A percentile compares a stretch with the other conserved stretches of the same genome.
Conservation (phyloP, 257 asterid genomes). For the Nicotiana paniculata region DNA sequence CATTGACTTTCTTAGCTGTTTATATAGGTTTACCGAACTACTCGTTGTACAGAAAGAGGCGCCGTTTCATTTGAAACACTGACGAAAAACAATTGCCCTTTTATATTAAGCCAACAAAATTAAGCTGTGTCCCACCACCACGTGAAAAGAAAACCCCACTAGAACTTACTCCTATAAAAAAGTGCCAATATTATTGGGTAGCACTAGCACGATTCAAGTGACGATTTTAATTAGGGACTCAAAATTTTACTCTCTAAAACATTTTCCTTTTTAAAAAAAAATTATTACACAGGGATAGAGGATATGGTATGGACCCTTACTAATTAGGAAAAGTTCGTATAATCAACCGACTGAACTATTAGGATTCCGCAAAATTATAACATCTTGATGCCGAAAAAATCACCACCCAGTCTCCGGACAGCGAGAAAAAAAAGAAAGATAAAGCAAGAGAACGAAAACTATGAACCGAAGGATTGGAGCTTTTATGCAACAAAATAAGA, state of each 20-base stretch:
- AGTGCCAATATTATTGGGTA: background rate
- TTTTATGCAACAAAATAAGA: background rate
- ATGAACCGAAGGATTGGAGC: background rate
- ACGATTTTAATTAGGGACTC: background rate
- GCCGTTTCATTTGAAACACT: background rate
- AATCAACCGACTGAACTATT: too few relatives aligned
- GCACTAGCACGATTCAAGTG: background rate
- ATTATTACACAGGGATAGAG: too few relatives aligned
- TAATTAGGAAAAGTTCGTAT: too few relatives aligned
- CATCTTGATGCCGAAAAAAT: background rate
- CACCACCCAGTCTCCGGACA: background rate
- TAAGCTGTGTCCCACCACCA: slow-evolving; percentile 5
- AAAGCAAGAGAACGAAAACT: background rate
- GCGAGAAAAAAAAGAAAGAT: too few relatives aligned
- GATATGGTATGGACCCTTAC: too few relatives aligned
- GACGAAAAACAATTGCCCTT: background rate
- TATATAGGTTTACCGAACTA: background rate
- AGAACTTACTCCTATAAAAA: background rate
- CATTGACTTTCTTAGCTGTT: background rate
- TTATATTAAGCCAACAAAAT: background rate
- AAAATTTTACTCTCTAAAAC: background rate
- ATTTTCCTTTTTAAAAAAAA: background rate
- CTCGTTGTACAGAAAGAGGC: background rate
- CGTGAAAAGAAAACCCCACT: slow-evolving; percentile 8
- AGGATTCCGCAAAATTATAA: background rate